Evolutionary conservation across 352 stramenopile species (phyloP).

Genomic region (Globisporangium cederbergense): DNA sequence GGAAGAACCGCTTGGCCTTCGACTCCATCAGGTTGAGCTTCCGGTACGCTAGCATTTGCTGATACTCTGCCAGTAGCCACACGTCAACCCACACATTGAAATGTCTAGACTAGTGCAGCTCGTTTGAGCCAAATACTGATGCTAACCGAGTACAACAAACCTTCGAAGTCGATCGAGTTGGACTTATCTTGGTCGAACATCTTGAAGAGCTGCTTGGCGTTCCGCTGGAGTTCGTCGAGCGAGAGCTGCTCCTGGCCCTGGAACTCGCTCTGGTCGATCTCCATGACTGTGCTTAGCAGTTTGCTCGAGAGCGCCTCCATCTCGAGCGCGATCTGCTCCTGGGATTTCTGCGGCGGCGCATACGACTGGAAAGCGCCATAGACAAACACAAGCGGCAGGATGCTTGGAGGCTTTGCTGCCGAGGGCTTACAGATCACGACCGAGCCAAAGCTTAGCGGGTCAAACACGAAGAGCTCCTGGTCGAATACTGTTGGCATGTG

Average conservation of each 20-base stretch:
- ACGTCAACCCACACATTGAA: neutral
- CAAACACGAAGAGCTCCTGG: constrained; percentile 53
- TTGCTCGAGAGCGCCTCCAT: constrained; percentile 44
- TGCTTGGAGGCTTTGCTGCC: constrained; percentile 45
- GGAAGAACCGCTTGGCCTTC: constrained; percentile 65
- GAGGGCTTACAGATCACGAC: constrained; percentile 62
- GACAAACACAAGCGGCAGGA: constrained; percentile 42
- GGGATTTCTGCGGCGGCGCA: constrained; percentile 42
- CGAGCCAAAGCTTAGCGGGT: constrained; percentile 45
- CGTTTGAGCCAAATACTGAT: neutral
- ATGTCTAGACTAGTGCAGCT: neutral
- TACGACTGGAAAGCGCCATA: constrained; percentile 61
- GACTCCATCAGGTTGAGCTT: constrained; percentile 66
- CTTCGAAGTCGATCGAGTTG: constrained; percentile 73
- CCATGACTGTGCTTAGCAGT: constrained; percentile 49
- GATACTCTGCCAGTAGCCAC: constrained; percentile 45
- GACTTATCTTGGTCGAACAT: constrained; percentile 76
- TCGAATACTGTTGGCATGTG: constrained; percentile 49
- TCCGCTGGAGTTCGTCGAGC: constrained; percentile 45
- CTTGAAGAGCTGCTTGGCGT: constrained; percentile 55
- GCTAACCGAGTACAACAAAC: constrained; percentile 19
- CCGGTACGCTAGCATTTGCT: constrained; percentile 68
- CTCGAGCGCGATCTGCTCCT: constrained; percentile 38
- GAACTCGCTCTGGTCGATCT: constrained; percentile 37
- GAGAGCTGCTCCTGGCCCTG: constrained; percentile 30